Conservation (phyloP, 2,329 filamentous ascomycete species). For the Alternaria metachromatica region DNA sequence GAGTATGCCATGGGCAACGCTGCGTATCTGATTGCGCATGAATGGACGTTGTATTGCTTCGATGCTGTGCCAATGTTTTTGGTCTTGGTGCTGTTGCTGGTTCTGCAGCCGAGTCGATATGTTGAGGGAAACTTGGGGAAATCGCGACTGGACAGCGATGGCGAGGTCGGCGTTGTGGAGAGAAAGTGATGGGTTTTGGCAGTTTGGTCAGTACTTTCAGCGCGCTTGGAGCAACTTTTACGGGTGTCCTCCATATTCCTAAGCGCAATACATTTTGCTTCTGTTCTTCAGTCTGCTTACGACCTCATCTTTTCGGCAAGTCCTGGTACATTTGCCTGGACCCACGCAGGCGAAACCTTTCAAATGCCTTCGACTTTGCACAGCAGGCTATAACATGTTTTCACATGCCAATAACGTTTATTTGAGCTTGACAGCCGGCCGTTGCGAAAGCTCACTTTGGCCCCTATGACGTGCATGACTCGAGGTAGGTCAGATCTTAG, state of each 20-base stretch:
- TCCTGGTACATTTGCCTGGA: neutral
- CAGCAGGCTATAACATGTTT: neutral
- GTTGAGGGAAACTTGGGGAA: neutral
- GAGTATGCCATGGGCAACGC: constrained; percentile 59
- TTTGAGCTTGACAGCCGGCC: neutral
- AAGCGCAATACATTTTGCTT: neutral
- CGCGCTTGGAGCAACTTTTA: neutral
- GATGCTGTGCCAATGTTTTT: constrained; percentile 55
- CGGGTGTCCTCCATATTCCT: neutral
- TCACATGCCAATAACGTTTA: neutral
- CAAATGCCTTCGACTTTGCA: neutral
- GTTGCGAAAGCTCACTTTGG: neutral
- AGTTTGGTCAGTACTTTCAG: neutral
- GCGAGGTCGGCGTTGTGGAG: neutral
- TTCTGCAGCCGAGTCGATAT: constrained; percentile 32
- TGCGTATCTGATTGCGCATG: constrained; percentile 54
- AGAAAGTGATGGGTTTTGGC: neutral
- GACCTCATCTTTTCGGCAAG: neutral
- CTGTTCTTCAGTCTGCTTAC: neutral
- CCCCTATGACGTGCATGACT: constrained; percentile 7
- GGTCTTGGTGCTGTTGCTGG: constrained; percentile 51
- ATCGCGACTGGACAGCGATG: neutral
- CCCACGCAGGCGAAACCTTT: neutral
- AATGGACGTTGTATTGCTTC: constrained; percentile 57
- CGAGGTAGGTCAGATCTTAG: neutral